These are phyloP conservation scores for Saxispiralis lemnorum DNA, from an alignment of 495 filamentous ascomycete species.

Conservation along the genomic window DNA sequence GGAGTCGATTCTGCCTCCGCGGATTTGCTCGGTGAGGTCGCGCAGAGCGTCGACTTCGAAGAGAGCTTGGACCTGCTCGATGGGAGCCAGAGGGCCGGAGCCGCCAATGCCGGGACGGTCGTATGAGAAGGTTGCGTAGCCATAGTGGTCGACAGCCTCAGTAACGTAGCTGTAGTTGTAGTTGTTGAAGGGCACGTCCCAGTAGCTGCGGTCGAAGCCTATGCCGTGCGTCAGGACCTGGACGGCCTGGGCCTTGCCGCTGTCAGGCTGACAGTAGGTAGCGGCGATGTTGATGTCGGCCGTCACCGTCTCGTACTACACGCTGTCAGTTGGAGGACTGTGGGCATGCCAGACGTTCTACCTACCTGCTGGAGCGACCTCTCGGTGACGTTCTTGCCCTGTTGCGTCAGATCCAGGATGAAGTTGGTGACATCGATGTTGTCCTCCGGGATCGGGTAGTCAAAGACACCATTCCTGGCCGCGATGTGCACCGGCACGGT, in stretches of 20 bases:
- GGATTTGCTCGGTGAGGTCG: conserved; percentile 31
- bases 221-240: conserved; percentile 47
- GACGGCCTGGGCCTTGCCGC: conserved; percentile 22
- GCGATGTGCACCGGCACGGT: conserved; percentile 24
- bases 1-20: conserved; percentile 19
- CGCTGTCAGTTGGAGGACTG: background rate
- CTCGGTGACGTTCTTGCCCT: conserved; percentile 24
- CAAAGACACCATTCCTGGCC: conserved; percentile 25
- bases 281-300: conserved; percentile 33
- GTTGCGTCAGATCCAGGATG: conserved; percentile 21
- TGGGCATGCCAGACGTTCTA: too few species aligned
- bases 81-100: conserved; percentile 37
- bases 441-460: conserved; percentile 18
- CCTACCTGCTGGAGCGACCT: conserved; percentile 16
- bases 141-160: conserved; percentile 33
- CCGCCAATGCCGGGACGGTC: conserved; percentile 42
- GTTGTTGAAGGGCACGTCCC: conserved; percentile 36
- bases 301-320: conserved; percentile 21
- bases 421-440: conserved; percentile 29
- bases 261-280: conserved; percentile 30
- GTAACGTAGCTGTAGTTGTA: conserved; percentile 40
- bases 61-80: conserved; percentile 34
- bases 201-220: conserved; percentile 43
- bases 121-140: conserved; percentile 36
- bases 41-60: conserved; percentile 35